Base-by-base conservation (phyloP, 495 filamentous ascomycete genomes). In the Xylaria castorea region DNA sequence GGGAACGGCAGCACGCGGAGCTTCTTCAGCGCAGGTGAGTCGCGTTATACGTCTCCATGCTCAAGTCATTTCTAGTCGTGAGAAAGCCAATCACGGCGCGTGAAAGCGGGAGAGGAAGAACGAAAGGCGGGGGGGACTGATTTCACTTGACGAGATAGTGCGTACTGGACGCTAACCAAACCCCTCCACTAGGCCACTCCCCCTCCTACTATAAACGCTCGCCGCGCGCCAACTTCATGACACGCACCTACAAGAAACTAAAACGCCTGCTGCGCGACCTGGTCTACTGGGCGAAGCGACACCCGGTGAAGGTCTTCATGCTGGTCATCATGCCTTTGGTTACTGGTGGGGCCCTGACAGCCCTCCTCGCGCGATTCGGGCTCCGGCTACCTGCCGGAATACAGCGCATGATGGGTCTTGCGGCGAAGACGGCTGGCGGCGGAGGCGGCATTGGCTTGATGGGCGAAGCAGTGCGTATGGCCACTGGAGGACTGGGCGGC, bases 231-330 rank as follows among this genome's bases (percentile, higher is more conserved):
- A 92, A 92, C 73, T 96, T 94, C 82, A 81, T 96, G 69, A 79
- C 88, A 71, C 90, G 90, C 70, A 84, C 94, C 48, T 79, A 93
- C 76, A 86, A 87, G 75, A 88, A 91, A 69, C 88, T 97, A 73
- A 91, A 89, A 76, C 90, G 90, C 34, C 84, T 95, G 38, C 79
- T 97, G 38, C 91, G 91, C 68, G 89, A 94, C 74, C 87, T 97
- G 16, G 86, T 87, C 74, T 86, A 89, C 79, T 97, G 94, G 80
- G 91, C 92, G 68, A 89, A 92, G 77, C 85, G 88, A 9, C 89
- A 97, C 78, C 94, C 94, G 0, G 75, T 93, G 74, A 96, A 95
- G 81, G 91, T 95, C 3, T 90, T 97, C 81, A 89, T 95, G 84
- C 85, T 96, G 22, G 91, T 97, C 40, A 88, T 97, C 66, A 87